Base-by-base conservation (phyloP, 2,329 filamentous ascomycete genomes). In the Botryotinia calthae region DNA sequence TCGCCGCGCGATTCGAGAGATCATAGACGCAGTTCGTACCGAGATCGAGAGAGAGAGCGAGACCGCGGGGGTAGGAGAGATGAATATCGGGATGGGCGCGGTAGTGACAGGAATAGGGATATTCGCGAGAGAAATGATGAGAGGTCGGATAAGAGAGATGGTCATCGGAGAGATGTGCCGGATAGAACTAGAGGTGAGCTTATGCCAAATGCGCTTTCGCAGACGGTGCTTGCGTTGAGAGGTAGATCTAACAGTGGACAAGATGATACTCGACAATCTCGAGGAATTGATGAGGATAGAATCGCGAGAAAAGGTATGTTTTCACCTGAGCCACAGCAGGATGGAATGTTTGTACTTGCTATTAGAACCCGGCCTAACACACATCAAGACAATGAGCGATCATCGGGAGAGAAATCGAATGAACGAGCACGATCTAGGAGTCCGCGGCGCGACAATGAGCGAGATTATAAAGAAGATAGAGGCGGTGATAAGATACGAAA, bases 41-140 rank as follows among this genome's bases (percentile, higher is more conserved):
- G 83, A 71, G 82, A 84, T 42, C 78, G 82, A 63, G 83, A 83
- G 51, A 81, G 78, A 25, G 83, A 80, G n/a, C 82, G 72, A 76
- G 81, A 71, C 25, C 71, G 74, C 61, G 74, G 72, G 66, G 68
- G 73, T 12, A 73, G 77, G 72, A 73, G 76, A 58, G 74, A 76
- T 69, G 72, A 77, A 56, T 28, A 56, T 67, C 72, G 76, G 59
- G 75, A 80, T 66, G 74, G 72, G 61, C 76, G 78, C 63, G 72
- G 56, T 0, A 72, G 71, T 69, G 76, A 73, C 34, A 75, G 76
- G 40, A 77, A 77, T 37, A 73, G 73, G 77, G 78, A 44, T 73
- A 76, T 54, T 37, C 31, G 56, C 25, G 76, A 77, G 8, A 59
- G 73, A 31, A 69, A 61, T 31, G 71, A 71, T n/a, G 65, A 67